Conservation (phyloP, 306 rosid genomes). For the Canavalia ensiformis region DNA sequence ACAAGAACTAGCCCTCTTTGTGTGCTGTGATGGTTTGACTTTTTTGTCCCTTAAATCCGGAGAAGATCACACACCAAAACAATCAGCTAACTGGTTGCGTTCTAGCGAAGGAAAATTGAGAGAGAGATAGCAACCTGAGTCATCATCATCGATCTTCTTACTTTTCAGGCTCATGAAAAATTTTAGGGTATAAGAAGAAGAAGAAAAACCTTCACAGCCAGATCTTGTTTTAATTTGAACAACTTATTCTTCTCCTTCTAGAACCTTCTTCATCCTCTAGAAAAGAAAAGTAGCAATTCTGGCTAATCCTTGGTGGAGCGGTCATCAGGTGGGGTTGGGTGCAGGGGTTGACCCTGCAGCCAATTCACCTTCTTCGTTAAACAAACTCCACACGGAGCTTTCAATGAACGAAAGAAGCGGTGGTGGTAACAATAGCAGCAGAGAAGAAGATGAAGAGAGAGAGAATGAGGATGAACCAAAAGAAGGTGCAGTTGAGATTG, state of each 20-base stretch:
- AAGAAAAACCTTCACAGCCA: not conserved
- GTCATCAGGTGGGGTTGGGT: constrained; percentile 77
- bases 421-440: constrained; percentile 26
- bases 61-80: not conserved
- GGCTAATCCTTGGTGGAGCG: constrained; percentile 99
- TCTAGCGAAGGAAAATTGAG: constrained; percentile 14
- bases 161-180: not conserved
- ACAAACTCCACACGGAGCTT: constrained; percentile 60
- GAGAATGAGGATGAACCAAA: constrained; percentile 70
- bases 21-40: constrained; percentile 50
- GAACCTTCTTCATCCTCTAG: not conserved
- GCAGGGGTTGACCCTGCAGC: constrained; percentile 71
- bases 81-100: not conserved
- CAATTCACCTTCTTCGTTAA: constrained; percentile 58
- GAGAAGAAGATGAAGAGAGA: constrained; percentile 62
- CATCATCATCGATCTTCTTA: not conserved
- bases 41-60: constrained; percentile 36
- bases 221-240: not conserved
- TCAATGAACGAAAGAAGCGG: constrained; percentile 67
- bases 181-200: not conserved
- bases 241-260: not conserved
- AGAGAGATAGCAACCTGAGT: not conserved
- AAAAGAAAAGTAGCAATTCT: constrained; percentile 47
- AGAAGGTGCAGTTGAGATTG: constrained; percentile 86
- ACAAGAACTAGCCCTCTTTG: not conserved